Evolutionary conservation across 2,329 filamentous ascomycete genomes (phyloP).

Genomic region (Didymella arachidicola): DNA sequence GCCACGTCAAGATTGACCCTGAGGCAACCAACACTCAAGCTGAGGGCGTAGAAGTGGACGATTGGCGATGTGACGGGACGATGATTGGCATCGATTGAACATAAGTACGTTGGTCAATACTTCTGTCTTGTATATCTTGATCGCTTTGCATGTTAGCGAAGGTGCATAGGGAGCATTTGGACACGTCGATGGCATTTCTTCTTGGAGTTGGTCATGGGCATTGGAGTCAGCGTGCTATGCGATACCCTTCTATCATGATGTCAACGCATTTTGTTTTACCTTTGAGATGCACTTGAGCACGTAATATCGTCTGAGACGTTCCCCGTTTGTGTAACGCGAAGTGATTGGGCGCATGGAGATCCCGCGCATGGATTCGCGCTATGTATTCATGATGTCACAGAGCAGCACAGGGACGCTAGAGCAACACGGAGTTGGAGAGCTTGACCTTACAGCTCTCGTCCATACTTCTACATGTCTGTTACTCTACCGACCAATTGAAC

Average conservation of each 20-base stretch:
- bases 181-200: conserved; percentile 11
- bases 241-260: conserved; percentile 17
- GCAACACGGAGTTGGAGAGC: not conserved
- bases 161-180: conserved; percentile 19
- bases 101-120: conserved; percentile 15
- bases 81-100: conserved; percentile 47
- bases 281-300: not conserved
- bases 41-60: conserved; percentile 45
- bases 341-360: conserved; percentile 11
- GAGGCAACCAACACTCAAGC: conserved; percentile 47
- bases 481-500: conserved; percentile 8
- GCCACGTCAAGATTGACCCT: conserved; percentile 46
- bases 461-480: not conserved
- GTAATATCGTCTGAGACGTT: conserved; percentile 2
- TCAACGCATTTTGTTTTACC: conserved; percentile 4
- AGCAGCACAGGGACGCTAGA: not conserved
- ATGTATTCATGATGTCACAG: conserved; percentile 18
- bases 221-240: conserved; percentile 3
- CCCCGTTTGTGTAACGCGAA: conserved; percentile 8
- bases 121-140: conserved; percentile 16
- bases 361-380: not conserved
- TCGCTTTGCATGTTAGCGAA: conserved; percentile 18
- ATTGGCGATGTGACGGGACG: conserved; percentile 47
- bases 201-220: not conserved
- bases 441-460: conserved; percentile 1